Evolutionary conservation across 768 basidiomycete species (phyloP).

Genomic region (Lactarius akahatsu): DNA sequence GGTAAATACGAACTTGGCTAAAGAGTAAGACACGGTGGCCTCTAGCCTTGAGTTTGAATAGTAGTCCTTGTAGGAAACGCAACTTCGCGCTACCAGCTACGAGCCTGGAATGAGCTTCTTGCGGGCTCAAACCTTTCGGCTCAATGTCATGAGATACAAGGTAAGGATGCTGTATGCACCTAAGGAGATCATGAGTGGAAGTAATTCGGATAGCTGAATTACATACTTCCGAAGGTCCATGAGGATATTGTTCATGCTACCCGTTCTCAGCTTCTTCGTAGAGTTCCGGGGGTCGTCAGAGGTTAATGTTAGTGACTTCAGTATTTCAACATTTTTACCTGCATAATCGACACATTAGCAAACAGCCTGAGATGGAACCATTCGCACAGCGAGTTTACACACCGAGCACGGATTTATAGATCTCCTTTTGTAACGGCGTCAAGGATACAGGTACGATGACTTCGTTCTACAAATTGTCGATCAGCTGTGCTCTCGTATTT

Average conservation of each 20-base stretch:
- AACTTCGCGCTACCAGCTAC: constrained; percentile 87
- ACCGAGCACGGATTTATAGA: constrained; percentile 87
- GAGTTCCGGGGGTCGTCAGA: constrained; percentile 34
- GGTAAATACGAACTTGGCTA: constrained; percentile 64
- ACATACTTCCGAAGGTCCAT: constrained; percentile 87
- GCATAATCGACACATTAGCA: constrained; percentile 18
- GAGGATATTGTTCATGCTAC: constrained; percentile 70
- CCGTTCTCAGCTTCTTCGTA: constrained; percentile 44
- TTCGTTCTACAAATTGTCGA: constrained; percentile 58
- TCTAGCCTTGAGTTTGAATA: constrained; percentile 80
- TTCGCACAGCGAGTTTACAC: constrained; percentile 26
- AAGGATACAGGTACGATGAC: constrained; percentile 91
- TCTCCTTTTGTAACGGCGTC: constrained; percentile 80
- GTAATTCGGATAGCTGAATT: not conserved
- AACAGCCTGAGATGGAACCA: constrained; percentile 24
- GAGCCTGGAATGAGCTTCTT: constrained; percentile 73
- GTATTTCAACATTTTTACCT: constrained; percentile 71
- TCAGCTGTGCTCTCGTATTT: not conserved
- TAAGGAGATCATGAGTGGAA: constrained; percentile 33
- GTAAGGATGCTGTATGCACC: constrained; percentile 91
- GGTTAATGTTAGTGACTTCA: constrained; percentile 58
- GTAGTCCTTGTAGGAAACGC: constrained; percentile 66
- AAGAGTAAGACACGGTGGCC: constrained; percentile 91
- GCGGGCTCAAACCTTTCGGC: constrained; percentile 52
- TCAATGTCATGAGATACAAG: constrained; percentile 80